Evolutionary conservation across 805 yeast genomes (phyloP), one percentile per base, ranked within the genome.

Genomic region (Ogataea naganishii): DNA sequence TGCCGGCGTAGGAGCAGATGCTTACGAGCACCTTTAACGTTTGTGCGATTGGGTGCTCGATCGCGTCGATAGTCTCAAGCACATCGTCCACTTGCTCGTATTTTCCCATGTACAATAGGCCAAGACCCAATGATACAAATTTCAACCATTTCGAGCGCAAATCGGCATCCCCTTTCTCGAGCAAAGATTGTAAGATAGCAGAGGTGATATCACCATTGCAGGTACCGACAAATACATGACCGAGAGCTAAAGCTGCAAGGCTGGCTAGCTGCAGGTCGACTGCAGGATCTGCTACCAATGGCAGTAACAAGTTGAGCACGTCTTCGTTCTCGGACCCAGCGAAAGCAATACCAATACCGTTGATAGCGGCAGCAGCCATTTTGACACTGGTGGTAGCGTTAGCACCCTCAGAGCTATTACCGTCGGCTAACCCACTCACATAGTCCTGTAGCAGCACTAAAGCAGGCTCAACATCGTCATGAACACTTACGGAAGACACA

Each of bases 391-490:
- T 66, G 18, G 83, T 79, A 15, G 46, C 38, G 16, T 51, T 56
- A 20, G 44, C 39, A n/a, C n/a, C n/a, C n/a, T n/a, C n/a, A n/a
- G n/a, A n/a, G n/a, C n/a, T n/a, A 12, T 24, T 20, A n/a, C n/a
- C n/a, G n/a, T n/a, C n/a, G n/a, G n/a, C n/a, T n/a, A n/a, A n/a
- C 13, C 32, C 37, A 28, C 44, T 46, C 20, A 58, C 43, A 47
- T 81, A 83, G 39, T 89, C 97, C 55, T 78, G 85, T 39, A 92
- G 68, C 41, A 92, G 61, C 18, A 94, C 76, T 37, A 84, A 66
- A 6, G 96, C 89, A 2, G 96, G 89, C 40, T 86, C 97, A 24
- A 88, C 84, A 38, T 89, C 98, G 51, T 89, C 96, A 57, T 84
- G 95, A 32, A 92, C 89, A 57, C 94, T 94, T 14, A 94, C 69